Evolutionary conservation across 768 basidiomycete species (phyloP), one percentile per base, ranked within the genome.

Genomic region (Lactarius tabidus): DNA sequence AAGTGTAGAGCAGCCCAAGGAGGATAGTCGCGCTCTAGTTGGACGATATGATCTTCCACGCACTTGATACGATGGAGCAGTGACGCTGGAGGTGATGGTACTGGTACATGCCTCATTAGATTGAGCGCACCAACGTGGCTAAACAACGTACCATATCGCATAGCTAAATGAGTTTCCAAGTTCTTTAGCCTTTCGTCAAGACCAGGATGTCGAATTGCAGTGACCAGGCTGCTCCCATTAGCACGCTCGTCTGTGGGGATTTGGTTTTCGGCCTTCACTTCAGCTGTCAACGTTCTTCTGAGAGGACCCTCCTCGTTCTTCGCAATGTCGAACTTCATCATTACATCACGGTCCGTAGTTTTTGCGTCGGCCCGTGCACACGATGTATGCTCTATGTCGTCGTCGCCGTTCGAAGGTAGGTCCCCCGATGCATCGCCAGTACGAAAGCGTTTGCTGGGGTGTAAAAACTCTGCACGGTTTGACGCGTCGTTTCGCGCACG

Each of bases 1-100:
- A 93, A 93, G 72, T 93, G 91, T n/a, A 93, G 76, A 9, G 91
- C 90, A 0, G 91, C 89, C 91, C 91, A 93, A 6, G 91, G 89
- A 3, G 91, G 91, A 70, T 90, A 92, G 59, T 91, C 90, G 70
- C 84, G 89, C 73, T 93, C 91, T 1, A 93, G 78, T 57, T 81
- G 81, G 41, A 89, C 80, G 65, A 93, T 81, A 70, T 92, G 90
- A 41, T 91, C 88, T 73, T 93, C 91, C 1, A 93, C 74, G 67
- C 84, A 85, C 67, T 84, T 84, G 20, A 93, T 75, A 1, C 91
- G 84, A 33, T 82, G 78, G 28, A 88, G 77, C 26, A 93, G 75
- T 5, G 82, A 85, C 8, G 80, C 82, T 0, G 91, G 91, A 3
- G 84, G 82, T 6, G 84, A 84, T 29, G 91, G 91, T 0, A 92